phyloP scores from a whole-genome alignment of 345 rosid species.

The thale cress (Arabidopsis thaliana) region TAIR10.1 NC_003074.8:22186501-22187000 shows the following conservation, averaged over 20 bases:
- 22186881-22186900: slow-evolving; percentile 80
- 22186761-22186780: slow-evolving; percentile 33
- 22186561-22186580: background rate
- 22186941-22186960: background rate
- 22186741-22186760: background rate
- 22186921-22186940: rapidly evolving
- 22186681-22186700: background rate
- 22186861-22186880: slow-evolving; percentile 77
- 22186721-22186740: background rate
- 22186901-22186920: slow-evolving; percentile 61
- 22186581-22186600: slow-evolving; percentile 10
- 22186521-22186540: slow-evolving; percentile 31
- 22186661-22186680: background rate
- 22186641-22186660: slow-evolving; percentile 13
- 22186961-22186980: too few relatives aligned
- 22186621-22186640: background rate
- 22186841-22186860: slow-evolving; percentile 90
- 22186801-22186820: slow-evolving; percentile 6
- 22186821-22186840: slow-evolving; percentile 48
- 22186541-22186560: slow-evolving; percentile 17
- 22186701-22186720: slow-evolving; percentile 13
- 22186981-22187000: background rate
- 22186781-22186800: slow-evolving; percentile 16
- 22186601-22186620: slow-evolving; percentile 32
- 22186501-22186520: slow-evolving; percentile 27